Base-by-base conservation (phyloP, 2,329 filamentous ascomycete species). In the Colletotrichum brevisporum region DNA sequence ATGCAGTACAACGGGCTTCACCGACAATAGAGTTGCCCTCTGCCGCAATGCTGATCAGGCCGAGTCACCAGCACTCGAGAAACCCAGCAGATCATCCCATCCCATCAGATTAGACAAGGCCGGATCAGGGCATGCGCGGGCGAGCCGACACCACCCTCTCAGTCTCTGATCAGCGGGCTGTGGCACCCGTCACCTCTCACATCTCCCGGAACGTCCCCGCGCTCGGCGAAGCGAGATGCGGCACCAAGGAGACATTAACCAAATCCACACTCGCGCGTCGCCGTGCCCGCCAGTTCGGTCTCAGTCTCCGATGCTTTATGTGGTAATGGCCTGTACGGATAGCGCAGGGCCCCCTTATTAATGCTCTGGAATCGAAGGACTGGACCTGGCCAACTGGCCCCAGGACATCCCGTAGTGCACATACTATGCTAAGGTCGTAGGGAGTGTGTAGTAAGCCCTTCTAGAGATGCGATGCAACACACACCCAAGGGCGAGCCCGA, bases 201-300 rank as follows among this genome's bases (percentile, higher is more conserved):
- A 56, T 56, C 55, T 41, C 21, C 61, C 62, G 53, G 48, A 53
- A 64, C 45, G 18, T n/a, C 51, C 15, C 65, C 21, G 52, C 53
- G 31, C 31, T 36, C 64, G 65, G n/a, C 50, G 53, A 56, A 69
- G 66, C 66, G 62, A 69, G 66, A 66, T 66, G 48, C 55, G 52
- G 39, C 18, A 60, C 24, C 26, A 48, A 39, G 26, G 43, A 48
- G 41, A 61, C 21, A 47, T 9, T 31, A 54, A 48, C 41, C 48
- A 57, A 56, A 56, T 27, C n/a, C 55, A 55, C 52, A 31, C 53
- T 51, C 26, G 48, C 45, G 54, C 51, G 36, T 54, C 36, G 48
- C 55, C 48, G 41, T 54, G 52, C 26, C 64, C 65, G 60, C 53
- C 65, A 59, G 48, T 48, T 64, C 61, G 65, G 65, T 68, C 45